These are phyloP conservation scores for Plasmodium falciparum DNA, from an alignment of 169 alveolate genomes.

Conservation along the genomic window DNA sequence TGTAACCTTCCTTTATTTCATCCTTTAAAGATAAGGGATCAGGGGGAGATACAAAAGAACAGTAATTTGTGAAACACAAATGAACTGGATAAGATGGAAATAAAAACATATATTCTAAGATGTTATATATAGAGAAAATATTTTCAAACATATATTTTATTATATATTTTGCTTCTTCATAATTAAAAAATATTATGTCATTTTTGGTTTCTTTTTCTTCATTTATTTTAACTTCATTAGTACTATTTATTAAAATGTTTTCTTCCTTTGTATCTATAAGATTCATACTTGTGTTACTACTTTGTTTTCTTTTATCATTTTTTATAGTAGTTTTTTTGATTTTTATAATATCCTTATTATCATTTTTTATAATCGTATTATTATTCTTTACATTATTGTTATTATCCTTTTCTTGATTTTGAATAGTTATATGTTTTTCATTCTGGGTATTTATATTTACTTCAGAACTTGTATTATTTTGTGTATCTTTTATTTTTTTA, in stretches of 20 bases:
- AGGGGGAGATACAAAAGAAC: slow-evolving; percentile 23
- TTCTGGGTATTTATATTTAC: background rate
- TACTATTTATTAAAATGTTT: background rate
- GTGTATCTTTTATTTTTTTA: background rate
- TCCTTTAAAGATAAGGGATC: slow-evolving; percentile 9
- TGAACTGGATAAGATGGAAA: slow-evolving; percentile 40
- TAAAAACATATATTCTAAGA: slow-evolving; percentile 60
- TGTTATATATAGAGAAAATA: slow-evolving; percentile 52
- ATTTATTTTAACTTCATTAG: background rate
- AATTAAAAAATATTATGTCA: slow-evolving; percentile 12
- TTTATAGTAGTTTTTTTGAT: background rate
- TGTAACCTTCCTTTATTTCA: slow-evolving; percentile 28
- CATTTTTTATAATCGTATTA: background rate
- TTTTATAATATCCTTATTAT: background rate
- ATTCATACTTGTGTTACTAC: background rate
- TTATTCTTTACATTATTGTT: background rate
- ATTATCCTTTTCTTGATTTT: background rate
- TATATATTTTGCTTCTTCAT: slow-evolving; percentile 52
- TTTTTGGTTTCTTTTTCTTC: background rate
- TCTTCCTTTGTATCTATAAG: background rate
- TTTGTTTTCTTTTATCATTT: background rate
- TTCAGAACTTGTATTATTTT: background rate
- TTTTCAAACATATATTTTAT: slow-evolving; percentile 57
- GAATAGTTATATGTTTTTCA: background rate
- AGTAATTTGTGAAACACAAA: slow-evolving; percentile 3